These are phyloP conservation scores for Yamadazyma triangularis DNA, from an alignment of 1,139 yeast genomes.

Conservation along the genomic window DNA sequence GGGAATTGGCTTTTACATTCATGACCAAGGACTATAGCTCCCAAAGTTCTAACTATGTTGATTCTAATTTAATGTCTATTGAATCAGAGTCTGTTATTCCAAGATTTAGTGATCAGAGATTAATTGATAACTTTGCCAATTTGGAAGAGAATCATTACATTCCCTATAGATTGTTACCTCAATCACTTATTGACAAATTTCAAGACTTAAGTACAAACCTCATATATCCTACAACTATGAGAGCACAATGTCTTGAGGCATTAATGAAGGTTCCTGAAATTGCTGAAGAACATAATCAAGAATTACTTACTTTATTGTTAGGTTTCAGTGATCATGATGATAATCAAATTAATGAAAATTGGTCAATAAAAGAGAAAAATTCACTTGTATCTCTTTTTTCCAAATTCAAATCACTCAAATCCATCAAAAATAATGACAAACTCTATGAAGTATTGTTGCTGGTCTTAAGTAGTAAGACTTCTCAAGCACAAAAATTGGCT, in stretches of 20 bases:
- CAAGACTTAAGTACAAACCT: conserved; percentile 29
- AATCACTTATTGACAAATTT: conserved; percentile 33
- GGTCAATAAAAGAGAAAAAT: conserved; percentile 64
- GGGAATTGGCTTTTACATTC: conserved; percentile 51
- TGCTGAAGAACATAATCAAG: conserved; percentile 59
- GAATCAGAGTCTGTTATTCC: conserved; percentile 19
- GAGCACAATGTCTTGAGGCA: conserved; percentile 47
- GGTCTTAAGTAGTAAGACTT: conserved; percentile 58
- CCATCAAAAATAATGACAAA: conserved; percentile 45
- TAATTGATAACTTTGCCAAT: conserved; percentile 21
- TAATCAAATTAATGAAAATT: conserved; percentile 17
- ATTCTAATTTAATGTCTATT: conserved; percentile 3
- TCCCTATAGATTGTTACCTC: conserved; percentile 17
- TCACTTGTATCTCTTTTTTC: conserved; percentile 59
- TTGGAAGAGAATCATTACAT: conserved; percentile 18
- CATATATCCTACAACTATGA: conserved; percentile 33
- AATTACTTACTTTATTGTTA: conserved; percentile 54
- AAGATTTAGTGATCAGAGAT: conserved; percentile 28
- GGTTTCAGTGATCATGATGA: conserved; percentile 19
- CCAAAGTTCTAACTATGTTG: conserved; percentile 16
- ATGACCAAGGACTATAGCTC: conserved; percentile 25
- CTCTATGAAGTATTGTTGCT: conserved; percentile 52
- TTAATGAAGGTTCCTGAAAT: conserved; percentile 54
- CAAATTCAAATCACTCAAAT: conserved; percentile 60
- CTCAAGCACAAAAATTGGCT: conserved; percentile 68